A percentile compares a stretch with the other conserved stretches of the same genome.
Evolutionary conservation across 2,329 filamentous ascomycete species (phyloP).

Genomic region (Graphilbum ipis-grandicollis): DNA sequence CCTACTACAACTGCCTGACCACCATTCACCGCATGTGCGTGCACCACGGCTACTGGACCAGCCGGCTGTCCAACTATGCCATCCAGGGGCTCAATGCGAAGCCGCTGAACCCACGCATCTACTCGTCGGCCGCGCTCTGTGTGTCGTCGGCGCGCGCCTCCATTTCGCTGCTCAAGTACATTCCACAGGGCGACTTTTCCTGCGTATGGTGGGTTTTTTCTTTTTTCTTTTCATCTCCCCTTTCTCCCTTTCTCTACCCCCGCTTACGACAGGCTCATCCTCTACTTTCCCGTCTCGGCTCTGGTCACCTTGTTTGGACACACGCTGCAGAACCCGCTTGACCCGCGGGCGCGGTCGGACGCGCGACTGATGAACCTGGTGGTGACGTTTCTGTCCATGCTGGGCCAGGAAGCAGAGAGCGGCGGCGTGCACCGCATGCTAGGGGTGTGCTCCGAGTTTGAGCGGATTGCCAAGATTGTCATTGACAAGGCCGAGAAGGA

Average conservation of each 20-base stretch:
- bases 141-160: slow-evolving; percentile 85
- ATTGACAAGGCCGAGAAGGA: slow-evolving; percentile 87
- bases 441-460: slow-evolving; percentile 87
- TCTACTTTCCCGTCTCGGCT: slow-evolving; percentile 93
- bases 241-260: not conserved
- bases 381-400: slow-evolving; percentile 75
- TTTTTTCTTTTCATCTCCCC: slow-evolving; percentile 6
- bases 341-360: slow-evolving; percentile 74
- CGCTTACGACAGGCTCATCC: slow-evolving; percentile 46
- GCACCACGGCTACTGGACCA: slow-evolving; percentile 97
- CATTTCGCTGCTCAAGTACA: slow-evolving; percentile 87
- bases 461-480: slow-evolving; percentile 78
- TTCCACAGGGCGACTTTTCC: slow-evolving; percentile 84
- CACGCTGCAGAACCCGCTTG: slow-evolving; percentile 85
- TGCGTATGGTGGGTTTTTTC: slow-evolving; percentile 65
- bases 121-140: slow-evolving; percentile 82
- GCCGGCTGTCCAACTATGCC: slow-evolving; percentile 80
- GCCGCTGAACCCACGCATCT: slow-evolving; percentile 83
- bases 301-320: slow-evolving; percentile 93
- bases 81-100: slow-evolving; percentile 85
- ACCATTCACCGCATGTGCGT: slow-evolving; percentile 98
- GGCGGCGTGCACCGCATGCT: slow-evolving; percentile 89
- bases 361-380: slow-evolving; percentile 83
- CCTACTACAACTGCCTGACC: slow-evolving; percentile 94
- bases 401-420: slow-evolving; percentile 78